Evolutionary conservation across 148 eudicot species (phyloP), one percentile per base, ranked within the genome.

Genomic region (Cornus controversa): DNA sequence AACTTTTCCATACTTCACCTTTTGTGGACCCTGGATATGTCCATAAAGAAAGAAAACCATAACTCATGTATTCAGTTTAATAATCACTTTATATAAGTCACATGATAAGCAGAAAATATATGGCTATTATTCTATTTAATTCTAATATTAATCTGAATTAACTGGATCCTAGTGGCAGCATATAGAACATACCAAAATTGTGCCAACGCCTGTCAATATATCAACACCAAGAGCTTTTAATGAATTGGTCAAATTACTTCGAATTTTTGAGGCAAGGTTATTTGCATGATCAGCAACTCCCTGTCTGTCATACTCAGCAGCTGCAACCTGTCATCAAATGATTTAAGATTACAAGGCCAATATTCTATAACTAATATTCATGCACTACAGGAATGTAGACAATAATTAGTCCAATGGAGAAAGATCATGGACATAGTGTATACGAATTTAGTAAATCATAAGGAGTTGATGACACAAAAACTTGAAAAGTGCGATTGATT

Each of bases 281-380:
- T 83, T 93, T 50, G 99, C 99, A 86, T 96, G 99, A 77, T 96
- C 97, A 78, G 99, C 98, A 66, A 96, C 98, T 22, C 90, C 92
- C 86, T 96, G 99, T 80, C 99, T 90, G 87, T 96, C 98, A 81
- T 93, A 96, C 60, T 81, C 90, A 77, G 99, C 99, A 74, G 99
- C 97, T 67, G 93, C 98, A 82, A 96, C 99, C 99, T 96, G 85
- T 74, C 67, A 67, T 75, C 50, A 71, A 25, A 60, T 29, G 20
- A 78, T 75, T 36, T 69, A 31, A 75, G 18, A 25, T 28, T 28
- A 72, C 15, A 78, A 76, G 29, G 42, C 37, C 24, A 74, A 27
- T 26, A 79, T 67, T 34, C 27, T 16, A 31, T 26, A 25, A 64
- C 18, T 75, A 57, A 64, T 62, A 18, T 57, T 72, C 20, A 45